Base-by-base conservation (phyloP, 306 rosid genomes). In the Cercis canadensis region DNA sequence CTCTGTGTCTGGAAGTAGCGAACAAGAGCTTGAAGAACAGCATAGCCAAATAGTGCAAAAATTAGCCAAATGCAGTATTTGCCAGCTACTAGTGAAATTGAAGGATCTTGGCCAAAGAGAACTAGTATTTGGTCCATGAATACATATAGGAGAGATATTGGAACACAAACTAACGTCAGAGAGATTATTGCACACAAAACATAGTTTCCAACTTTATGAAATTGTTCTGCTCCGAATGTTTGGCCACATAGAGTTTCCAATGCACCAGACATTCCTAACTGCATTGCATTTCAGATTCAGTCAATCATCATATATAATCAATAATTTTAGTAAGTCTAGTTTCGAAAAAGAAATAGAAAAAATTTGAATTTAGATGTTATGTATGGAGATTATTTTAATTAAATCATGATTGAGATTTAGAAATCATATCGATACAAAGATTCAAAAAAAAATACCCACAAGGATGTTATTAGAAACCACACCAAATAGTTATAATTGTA, bases 221-320 rank as follows among this genome's bases (percentile, higher is more conserved):
- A 78, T 54, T 78, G 75, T n/a, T 73, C 47, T 40, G 79, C 75
- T 7, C 83, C 83, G 45, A 66, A 60, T 16, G 83, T 70, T 79
- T 79, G 75, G 9, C 79, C 83, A 46, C 75, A 78, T 4, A 79
- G 37, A 41, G 82, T 79, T 59, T 79, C 83, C 75, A 79, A 67
- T 6, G 72, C 83, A 51, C 79, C 83, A 19, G 62, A 71, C 67
- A 79, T 34, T n/a, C 83, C 83, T 2, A 59, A 15, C 79, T 79
- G 67, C 57, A 31, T 46, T 45, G 8, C 37, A 54, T 37, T 37
- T 37, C 43, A 37, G 10, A 9, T 36, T 51, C 59, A 62, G 50
- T 44, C 4, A 13, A 13, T 44, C 4, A 44, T 34, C 43, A 37
- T 24, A 3, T 24, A 24, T 24, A 24, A 24, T 24, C 29, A 24